A percentile compares a stretch with the other conserved stretches of the same genome.
Evolutionary conservation across 257 asterid species (phyloP).

Genomic region (Solanum acaule): DNA sequence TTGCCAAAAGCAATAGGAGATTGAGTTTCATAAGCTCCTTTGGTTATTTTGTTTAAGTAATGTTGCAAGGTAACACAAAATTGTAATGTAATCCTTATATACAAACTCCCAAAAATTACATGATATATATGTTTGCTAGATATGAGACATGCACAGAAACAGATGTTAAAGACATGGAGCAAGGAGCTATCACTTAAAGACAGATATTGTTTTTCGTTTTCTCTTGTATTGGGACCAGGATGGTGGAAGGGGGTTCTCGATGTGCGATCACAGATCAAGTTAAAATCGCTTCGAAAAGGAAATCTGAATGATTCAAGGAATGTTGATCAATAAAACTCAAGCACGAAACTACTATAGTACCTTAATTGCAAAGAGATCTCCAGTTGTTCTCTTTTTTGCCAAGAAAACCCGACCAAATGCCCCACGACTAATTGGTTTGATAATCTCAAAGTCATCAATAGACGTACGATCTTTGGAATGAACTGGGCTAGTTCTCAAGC

Average conservation of each 20-base stretch:
- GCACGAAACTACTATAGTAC: constrained; percentile 18
- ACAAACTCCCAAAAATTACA: neutral
- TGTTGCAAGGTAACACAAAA: neutral
- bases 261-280: neutral
- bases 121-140: neutral
- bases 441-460: constrained; percentile 95
- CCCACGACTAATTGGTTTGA: constrained; percentile 98
- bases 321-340: neutral
- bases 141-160: neutral
- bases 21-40: neutral
- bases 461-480: constrained; percentile 95
- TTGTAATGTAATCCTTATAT: neutral
- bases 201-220: neutral
- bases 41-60: neutral
- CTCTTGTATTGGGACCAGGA: neutral
- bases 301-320: neutral
- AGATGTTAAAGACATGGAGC: neutral
- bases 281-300: neutral
- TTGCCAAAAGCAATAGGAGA: neutral
- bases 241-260: neutral
- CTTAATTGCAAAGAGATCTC: constrained; percentile 97
- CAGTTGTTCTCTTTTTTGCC: constrained; percentile 97
- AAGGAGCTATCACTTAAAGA: neutral
- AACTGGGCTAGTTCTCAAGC: constrained; percentile 92
- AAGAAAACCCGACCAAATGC: constrained; percentile 98